Base-by-base conservation (phyloP, 352 stramenopile species). In the Phytophthora multivora region DNA sequence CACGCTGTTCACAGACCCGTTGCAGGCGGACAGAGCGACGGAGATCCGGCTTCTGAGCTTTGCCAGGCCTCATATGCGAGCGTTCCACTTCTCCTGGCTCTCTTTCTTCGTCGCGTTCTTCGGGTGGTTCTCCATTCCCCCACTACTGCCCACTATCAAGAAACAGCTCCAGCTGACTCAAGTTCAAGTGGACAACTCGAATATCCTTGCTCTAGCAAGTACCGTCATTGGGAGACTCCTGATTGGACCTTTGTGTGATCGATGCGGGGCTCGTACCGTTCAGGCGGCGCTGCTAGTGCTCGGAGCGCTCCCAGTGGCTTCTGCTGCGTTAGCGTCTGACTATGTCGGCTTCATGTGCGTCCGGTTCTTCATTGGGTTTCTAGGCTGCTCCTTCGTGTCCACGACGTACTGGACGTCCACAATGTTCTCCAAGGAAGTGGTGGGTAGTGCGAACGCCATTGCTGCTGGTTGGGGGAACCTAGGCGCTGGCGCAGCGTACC, bases 81-180 rank as follows among this genome's bases (percentile, higher is more conserved):
- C 91, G n/a, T 98, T 98, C 73, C 93, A 98, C 75, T 91, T 80
- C 55, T 69, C 89, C n/a, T 98, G 93, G 91, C 61, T 97, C 0
- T 91, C 76, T 26, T 98, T 98, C 76, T 98, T 98, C 78, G 81
- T 93, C 33, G 93, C 93, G 38, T 98, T 98, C 78, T 91, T 97
- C 57, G 89, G 94, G 21, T 98, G 92, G 91, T 98, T 98, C 66
- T 86, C 89, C 25, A 97, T 98, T 4, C 49, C 50, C 13, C 50
- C 63, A 7, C 56, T 71, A 15, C 31, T 66, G 56, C 63, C 63
- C 1, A 66, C 63, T 4, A 71, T 71, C 42, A 71, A 66, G 42
- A 46, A 71, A 16, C 42, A 71, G 12, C 56, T 76, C 86, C 69
- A 71, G 2, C 73, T 98, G 5, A 89, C 67, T 15, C 86, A 88